These are phyloP conservation scores for Aspergillus texensis DNA, from an alignment of 2,329 filamentous ascomycete genomes.

Conservation along the genomic window DNA sequence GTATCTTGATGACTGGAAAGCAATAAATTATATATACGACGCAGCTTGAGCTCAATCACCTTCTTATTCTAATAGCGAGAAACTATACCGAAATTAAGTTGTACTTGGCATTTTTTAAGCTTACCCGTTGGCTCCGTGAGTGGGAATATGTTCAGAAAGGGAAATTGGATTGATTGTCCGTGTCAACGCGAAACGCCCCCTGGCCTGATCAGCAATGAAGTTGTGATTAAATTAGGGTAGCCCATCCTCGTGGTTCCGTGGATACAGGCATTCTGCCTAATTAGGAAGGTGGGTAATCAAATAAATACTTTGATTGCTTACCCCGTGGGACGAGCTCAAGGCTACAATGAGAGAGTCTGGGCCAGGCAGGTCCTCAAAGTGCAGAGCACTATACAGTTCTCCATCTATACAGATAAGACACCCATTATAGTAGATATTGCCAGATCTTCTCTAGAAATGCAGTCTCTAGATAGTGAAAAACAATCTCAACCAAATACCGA, in stretches of 20 bases:
- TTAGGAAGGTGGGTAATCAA: not conserved
- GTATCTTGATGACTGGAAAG: not conserved
- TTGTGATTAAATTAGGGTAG: not conserved
- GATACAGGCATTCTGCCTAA: not conserved
- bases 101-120: not conserved
- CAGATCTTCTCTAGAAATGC: no score
- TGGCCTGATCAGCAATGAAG: not conserved
- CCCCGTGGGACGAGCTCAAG: not conserved
- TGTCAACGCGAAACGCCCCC: no score
- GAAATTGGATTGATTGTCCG: not conserved
- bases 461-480: no score
- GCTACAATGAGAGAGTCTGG: not conserved
- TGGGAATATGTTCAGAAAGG: not conserved
- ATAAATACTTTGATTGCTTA: not conserved
- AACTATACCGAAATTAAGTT: not conserved
- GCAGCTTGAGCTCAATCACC: no score
- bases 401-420: no score
- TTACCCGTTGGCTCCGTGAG: not conserved
- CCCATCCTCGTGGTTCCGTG: not conserved
- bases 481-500: no score
- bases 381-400: no score
- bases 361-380: no score
- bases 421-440: no score
- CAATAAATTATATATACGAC: not conserved
- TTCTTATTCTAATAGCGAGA: not conserved